Evolutionary conservation across 352 stramenopile species (phyloP).

Genomic region (Phytophthora cryptogea): DNA sequence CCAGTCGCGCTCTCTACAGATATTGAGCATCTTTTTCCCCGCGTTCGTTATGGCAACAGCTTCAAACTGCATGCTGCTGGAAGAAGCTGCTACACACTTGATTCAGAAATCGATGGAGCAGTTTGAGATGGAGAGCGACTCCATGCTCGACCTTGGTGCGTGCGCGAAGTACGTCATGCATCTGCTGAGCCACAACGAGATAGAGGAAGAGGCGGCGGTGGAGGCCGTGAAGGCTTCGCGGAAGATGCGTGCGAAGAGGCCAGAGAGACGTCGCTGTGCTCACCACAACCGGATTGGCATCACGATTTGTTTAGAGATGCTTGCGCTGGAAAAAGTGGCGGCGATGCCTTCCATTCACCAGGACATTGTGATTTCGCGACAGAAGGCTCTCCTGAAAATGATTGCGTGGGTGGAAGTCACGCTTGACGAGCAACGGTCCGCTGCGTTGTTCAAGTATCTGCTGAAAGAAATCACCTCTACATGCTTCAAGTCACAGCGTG

Average conservation of each 20-base stretch:
- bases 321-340: conserved; percentile 60
- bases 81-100: conserved; percentile 67
- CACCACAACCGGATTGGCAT: conserved; percentile 77
- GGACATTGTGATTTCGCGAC: conserved; percentile 41
- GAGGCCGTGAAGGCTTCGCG: conserved; percentile 7
- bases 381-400: conserved; percentile 65
- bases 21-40: conserved; percentile 80
- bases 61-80: conserved; percentile 61
- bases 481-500: conserved; percentile 49
- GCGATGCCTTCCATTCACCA: conserved; percentile 27
- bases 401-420: conserved; percentile 56
- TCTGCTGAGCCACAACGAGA: conserved; percentile 56
- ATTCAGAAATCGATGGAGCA: conserved; percentile 68
- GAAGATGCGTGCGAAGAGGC: conserved; percentile 29
- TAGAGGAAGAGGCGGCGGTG: conserved; percentile 24
- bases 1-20: conserved; percentile 66
- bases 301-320: conserved; percentile 72
- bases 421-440: conserved; percentile 52
- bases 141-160: conserved; percentile 49
- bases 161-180: conserved; percentile 70
- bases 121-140: conserved; percentile 42
- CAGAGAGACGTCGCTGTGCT: conserved; percentile 42
- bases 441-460: conserved; percentile 54
- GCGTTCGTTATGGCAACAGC: conserved; percentile 60
- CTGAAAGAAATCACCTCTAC: conserved; percentile 48